A percentile compares a stretch with the other conserved stretches of the same genome.
These are phyloP conservation scores for Pseudogymnoascus sp. DNA, from an alignment of 2,329 filamentous ascomycete genomes.

Conservation along the genomic window DNA sequence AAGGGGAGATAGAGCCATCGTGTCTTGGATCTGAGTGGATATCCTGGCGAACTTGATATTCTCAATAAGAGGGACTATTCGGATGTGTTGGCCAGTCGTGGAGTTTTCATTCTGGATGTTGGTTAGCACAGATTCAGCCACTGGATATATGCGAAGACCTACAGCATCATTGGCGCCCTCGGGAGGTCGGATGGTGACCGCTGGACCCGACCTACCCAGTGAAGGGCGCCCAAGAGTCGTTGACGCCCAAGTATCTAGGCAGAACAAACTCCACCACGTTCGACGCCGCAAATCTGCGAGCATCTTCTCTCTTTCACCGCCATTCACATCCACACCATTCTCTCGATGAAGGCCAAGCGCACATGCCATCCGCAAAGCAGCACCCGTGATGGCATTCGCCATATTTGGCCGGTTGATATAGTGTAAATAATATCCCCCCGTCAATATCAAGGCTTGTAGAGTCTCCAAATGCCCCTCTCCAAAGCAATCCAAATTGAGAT, in stretches of 20 bases:
- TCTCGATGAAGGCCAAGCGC: constrained; percentile 65
- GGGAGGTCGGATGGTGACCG: constrained; percentile 57
- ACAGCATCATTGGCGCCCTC: constrained; percentile 31
- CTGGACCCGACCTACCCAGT: constrained; percentile 57
- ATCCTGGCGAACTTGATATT: constrained; percentile 76
- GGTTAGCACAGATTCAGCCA: constrained; percentile 3
- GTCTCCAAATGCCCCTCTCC: constrained; percentile 65
- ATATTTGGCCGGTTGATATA: constrained; percentile 72
- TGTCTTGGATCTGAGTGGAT: constrained; percentile 68
- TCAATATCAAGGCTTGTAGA: constrained; percentile 60
- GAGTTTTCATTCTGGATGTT: constrained; percentile 22
- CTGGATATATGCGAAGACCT: constrained; percentile 11
- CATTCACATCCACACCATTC: constrained; percentile 29
- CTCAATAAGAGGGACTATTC: constrained; percentile 62
- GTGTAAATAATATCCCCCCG: constrained; percentile 69
- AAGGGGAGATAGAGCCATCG: constrained; percentile 59
- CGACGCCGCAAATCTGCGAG: constrained; percentile 53
- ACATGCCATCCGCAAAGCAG: constrained; percentile 65
- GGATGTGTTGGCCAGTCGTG: constrained; percentile 51
- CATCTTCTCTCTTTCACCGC: constrained; percentile 17
- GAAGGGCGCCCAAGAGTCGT: constrained; percentile 63
- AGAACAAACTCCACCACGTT: constrained; percentile 70
- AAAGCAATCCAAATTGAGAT: constrained; percentile 58
- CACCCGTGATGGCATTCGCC: constrained; percentile 64
- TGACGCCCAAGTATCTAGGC: constrained; percentile 65